These are phyloP conservation scores for Xerocomellus dryophilus DNA, from an alignment of 768 basidiomycete genomes.

Conservation along the genomic window DNA sequence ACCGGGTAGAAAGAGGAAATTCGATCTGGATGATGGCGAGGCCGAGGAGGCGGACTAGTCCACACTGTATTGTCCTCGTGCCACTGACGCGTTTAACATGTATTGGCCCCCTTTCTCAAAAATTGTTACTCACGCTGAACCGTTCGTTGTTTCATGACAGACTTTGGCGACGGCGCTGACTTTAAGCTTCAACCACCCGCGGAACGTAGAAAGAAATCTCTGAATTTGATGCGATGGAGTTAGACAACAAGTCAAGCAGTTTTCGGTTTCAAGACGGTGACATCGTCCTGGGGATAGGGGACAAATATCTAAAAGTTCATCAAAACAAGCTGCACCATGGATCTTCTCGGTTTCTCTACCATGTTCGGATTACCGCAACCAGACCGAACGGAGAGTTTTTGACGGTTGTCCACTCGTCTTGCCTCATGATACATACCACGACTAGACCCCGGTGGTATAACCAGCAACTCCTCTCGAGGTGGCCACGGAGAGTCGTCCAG, in stretches of 20 bases:
- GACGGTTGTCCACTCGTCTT: conserved; percentile 35
- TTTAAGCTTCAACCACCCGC: conserved; percentile 1
- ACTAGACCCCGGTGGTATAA: conserved; percentile 32
- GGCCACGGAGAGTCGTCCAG: conserved; percentile 28
- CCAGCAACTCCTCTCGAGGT: conserved; percentile 23
- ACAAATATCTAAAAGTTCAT: conserved; percentile 30
- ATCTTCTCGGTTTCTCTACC: conserved; percentile 32
- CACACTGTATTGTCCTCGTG: background rate
- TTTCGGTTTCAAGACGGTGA: conserved; percentile 38
- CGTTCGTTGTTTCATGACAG: background rate
- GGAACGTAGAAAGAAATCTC: conserved; percentile 2
- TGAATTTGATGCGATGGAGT: background rate
- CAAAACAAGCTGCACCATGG: conserved; percentile 11
- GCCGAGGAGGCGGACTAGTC: conserved; percentile 29
- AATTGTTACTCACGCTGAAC: background rate
- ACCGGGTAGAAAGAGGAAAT: conserved; percentile 74
- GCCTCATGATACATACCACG: conserved; percentile 22
- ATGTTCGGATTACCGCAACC: conserved; percentile 39
- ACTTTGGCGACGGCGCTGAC: background rate
- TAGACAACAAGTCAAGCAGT: conserved; percentile 1
- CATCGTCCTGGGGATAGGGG: conserved; percentile 29
- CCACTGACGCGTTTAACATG: background rate
- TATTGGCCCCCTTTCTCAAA: background rate
- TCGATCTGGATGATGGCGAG: conserved; percentile 48
- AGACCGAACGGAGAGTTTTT: conserved; percentile 24